Evolutionary conservation across 139 green algal genomes (phyloP).

Genomic region (Limnomonas spitsbergensis): DNA sequence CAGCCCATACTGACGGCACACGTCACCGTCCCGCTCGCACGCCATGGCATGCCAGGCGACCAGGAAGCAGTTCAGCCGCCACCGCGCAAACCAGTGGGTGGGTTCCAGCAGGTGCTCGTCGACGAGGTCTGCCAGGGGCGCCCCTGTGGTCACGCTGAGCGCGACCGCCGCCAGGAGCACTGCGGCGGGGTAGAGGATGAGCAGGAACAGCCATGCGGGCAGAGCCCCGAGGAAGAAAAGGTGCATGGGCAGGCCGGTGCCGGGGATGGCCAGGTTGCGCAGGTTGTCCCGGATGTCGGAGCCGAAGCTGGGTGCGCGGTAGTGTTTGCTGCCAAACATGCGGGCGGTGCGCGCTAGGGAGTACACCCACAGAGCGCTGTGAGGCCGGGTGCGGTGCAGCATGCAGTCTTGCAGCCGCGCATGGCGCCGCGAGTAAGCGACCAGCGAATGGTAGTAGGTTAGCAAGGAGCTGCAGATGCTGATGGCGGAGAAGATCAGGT

Average conservation of each 20-base stretch:
- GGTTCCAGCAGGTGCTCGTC: conserved; percentile 27
- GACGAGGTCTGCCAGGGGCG: background rate
- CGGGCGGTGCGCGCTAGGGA: background rate
- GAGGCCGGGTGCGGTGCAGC: background rate
- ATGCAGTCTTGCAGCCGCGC: background rate
- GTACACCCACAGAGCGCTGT: conserved; percentile 4
- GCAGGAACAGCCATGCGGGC: background rate
- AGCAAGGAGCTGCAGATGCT: too few relatives aligned
- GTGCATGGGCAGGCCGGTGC: conserved; percentile 3
- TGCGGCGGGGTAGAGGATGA: background rate
- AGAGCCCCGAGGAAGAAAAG: background rate
- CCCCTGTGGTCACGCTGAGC: background rate
- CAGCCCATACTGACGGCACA: background rate
- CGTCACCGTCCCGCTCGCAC: background rate
- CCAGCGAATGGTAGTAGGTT: background rate
- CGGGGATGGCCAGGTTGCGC: conserved; percentile 28
- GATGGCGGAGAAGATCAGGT: too few relatives aligned
- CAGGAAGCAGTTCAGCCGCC: conserved; percentile 28
- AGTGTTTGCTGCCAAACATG: background rate
- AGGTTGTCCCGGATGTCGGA: conserved; percentile 32
- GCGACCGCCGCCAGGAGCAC: background rate
- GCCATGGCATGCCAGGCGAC: conserved; percentile 18
- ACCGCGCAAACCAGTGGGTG: conserved; percentile 35
- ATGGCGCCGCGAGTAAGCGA: background rate
- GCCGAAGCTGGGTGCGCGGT: conserved; percentile 17